These are phyloP conservation scores for Pisolithus marmoratus DNA, from an alignment of 768 basidiomycete species.

Conservation along the genomic window DNA sequence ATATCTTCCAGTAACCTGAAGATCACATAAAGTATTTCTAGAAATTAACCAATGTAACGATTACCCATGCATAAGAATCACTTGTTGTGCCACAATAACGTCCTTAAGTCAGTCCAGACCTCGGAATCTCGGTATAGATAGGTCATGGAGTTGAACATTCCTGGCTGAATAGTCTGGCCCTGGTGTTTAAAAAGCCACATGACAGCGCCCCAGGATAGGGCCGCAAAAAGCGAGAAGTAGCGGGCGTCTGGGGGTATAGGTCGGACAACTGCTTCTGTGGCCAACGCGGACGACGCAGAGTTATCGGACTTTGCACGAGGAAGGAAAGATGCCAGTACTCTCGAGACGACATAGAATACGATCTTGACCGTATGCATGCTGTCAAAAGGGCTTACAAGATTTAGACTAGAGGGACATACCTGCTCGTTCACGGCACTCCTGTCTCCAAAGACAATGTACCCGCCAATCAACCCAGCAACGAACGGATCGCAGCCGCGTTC, in stretches of 20 bases:
- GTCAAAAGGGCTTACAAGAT: constrained; percentile 5
- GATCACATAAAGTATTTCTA: neutral
- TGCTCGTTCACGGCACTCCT: constrained; percentile 88
- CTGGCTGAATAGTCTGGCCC: constrained; percentile 89
- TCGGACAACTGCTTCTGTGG: constrained; percentile 41
- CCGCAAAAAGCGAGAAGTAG: constrained; percentile 84
- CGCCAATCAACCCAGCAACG: constrained; percentile 87
- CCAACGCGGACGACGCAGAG: constrained; percentile 37
- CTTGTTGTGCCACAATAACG: constrained; percentile 88
- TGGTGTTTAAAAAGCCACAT: constrained; percentile 93
- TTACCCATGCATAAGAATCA: constrained; percentile 20
- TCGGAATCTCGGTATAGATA: constrained; percentile 96
- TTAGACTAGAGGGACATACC: constrained; percentile 38
- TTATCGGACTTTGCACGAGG: constrained; percentile 66
- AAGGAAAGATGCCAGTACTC: constrained; percentile 87
- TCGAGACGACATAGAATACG: constrained; percentile 91
- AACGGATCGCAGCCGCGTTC: constrained; percentile 80
- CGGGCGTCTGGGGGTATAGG: constrained; percentile 81
- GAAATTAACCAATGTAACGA: neutral
- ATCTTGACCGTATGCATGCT: constrained; percentile 47
- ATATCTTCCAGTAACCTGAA: constrained; percentile 31
- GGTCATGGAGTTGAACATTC: constrained; percentile 94
- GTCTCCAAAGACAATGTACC: constrained; percentile 84
- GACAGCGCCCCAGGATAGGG: constrained; percentile 88
- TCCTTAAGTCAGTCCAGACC: constrained; percentile 73